Evolutionary conservation across 2,329 filamentous ascomycete genomes (phyloP).

Genomic region (Aspergillus uvarum): DNA sequence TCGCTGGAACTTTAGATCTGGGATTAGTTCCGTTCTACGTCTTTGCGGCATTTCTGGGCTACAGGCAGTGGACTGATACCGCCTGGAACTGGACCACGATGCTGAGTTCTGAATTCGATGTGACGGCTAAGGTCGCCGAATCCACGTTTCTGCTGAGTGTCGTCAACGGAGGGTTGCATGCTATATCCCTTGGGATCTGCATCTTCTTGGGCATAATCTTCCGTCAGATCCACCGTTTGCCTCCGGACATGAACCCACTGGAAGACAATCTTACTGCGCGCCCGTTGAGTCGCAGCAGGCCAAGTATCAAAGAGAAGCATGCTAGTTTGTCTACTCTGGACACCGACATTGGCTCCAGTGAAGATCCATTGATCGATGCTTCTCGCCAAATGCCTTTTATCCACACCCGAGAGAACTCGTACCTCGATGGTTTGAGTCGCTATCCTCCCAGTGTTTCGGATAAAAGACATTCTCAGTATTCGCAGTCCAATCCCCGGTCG

Average conservation of each 20-base stretch:
- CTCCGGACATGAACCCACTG: constrained; percentile 93
- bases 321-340: constrained; percentile 52
- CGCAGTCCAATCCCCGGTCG: constrained; percentile 42
- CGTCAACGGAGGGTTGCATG: constrained; percentile 65
- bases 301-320: constrained; percentile 62
- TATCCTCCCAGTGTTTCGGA: constrained; percentile 51
- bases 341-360: constrained; percentile 38
- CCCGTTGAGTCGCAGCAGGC: constrained; percentile 72
- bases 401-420: constrained; percentile 69
- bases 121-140: constrained; percentile 61
- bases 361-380: constrained; percentile 46
- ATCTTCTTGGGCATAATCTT: constrained; percentile 76
- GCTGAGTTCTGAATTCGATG: constrained; percentile 53
- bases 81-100: constrained; percentile 66
- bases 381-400: constrained; percentile 71
- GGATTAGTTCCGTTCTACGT: constrained; percentile 63
- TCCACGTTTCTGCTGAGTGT: constrained; percentile 69
- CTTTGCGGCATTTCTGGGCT: constrained; percentile 57
- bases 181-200: constrained; percentile 68
- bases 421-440: constrained; percentile 56
- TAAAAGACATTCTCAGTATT: constrained; percentile 50
- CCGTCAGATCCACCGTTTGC: constrained; percentile 75
- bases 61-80: constrained; percentile 49
- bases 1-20: constrained; percentile 72
- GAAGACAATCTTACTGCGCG: constrained; percentile 78